Percentiles rank a stretch among this genome's conserved stretches.
Evolutionary conservation across 2,329 filamentous ascomycete species (phyloP).

Genomic region (Claviceps cyperi): DNA sequence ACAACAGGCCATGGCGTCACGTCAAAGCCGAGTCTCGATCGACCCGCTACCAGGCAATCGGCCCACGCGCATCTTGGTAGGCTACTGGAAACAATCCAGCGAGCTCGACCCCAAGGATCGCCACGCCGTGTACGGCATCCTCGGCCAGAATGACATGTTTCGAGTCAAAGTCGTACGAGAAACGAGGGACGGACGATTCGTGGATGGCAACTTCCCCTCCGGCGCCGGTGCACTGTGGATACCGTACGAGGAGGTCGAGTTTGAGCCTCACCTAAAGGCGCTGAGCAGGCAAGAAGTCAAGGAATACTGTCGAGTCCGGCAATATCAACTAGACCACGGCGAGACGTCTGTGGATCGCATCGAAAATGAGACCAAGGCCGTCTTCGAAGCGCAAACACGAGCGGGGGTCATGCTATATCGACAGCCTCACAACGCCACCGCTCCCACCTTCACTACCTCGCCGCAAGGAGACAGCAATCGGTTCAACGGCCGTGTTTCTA

Average conservation of each 20-base stretch:
- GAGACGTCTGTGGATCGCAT: constrained; percentile 33
- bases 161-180: constrained; percentile 46
- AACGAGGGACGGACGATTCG: constrained; percentile 43
- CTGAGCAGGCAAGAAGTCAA: constrained; percentile 43
- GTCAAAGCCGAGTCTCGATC: constrained; percentile 11
- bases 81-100: constrained; percentile 43
- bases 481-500: constrained; percentile 8
- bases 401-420: constrained; percentile 19
- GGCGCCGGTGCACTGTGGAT: constrained; percentile 50
- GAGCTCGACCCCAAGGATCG: constrained; percentile 32
- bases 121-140: constrained; percentile 48
- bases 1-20: constrained; percentile 9
- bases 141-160: constrained; percentile 50
- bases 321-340: constrained; percentile 40
- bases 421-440: constrained; percentile 8
- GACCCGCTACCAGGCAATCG: constrained; percentile 37
- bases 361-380: constrained; percentile 37
- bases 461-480: constrained; percentile 9
- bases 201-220: constrained; percentile 44
- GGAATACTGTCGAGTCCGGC: constrained; percentile 48
- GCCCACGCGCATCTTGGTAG: constrained; percentile 43
- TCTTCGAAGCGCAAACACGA: constrained; percentile 33
- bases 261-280: constrained; percentile 38
- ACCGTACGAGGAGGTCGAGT: constrained; percentile 44
- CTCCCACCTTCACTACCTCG: constrained; percentile 12